Percentiles rank a stretch among this genome's conserved stretches.
These are phyloP conservation scores for Massariosphaeria phaeospora DNA, from an alignment of 495 filamentous ascomycete species.

Conservation along the genomic window DNA sequence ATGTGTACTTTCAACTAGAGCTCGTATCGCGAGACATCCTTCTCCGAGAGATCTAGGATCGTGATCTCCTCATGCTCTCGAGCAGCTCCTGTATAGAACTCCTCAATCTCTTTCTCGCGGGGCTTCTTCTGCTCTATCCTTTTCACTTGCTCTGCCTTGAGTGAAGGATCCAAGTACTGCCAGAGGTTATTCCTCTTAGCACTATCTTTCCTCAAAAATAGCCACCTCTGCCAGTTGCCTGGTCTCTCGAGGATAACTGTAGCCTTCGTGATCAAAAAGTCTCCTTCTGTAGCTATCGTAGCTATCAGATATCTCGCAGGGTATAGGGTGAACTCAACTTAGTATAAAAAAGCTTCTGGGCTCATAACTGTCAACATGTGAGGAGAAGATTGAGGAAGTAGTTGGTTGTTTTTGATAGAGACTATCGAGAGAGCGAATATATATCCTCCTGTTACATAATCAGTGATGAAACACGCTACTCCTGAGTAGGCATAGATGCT, in stretches of 20 bases:
- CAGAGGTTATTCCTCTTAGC: background rate
- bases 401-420: too few species aligned
- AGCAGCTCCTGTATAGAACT: background rate
- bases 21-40: background rate
- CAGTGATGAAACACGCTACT: too few species aligned
- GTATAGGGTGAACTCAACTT: too few species aligned
- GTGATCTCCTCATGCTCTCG: background rate
- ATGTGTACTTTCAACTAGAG: background rate
- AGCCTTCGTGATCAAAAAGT: background rate
- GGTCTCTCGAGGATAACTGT: background rate
- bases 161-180: background rate
- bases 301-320: too few species aligned
- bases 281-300: too few species aligned
- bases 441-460: too few species aligned
- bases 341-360: too few species aligned
- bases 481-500: too few species aligned
- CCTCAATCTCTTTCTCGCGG: background rate
- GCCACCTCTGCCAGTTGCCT: background rate
- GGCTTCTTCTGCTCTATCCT: background rate
- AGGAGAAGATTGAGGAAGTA: too few species aligned
- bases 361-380: too few species aligned
- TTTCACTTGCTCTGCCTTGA: background rate
- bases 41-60: background rate
- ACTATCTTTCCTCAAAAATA: background rate
- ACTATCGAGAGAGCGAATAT: too few species aligned